Conservation (phyloP, 2,329 filamentous ascomycete species). For the Cladosporium sp. region DNA sequence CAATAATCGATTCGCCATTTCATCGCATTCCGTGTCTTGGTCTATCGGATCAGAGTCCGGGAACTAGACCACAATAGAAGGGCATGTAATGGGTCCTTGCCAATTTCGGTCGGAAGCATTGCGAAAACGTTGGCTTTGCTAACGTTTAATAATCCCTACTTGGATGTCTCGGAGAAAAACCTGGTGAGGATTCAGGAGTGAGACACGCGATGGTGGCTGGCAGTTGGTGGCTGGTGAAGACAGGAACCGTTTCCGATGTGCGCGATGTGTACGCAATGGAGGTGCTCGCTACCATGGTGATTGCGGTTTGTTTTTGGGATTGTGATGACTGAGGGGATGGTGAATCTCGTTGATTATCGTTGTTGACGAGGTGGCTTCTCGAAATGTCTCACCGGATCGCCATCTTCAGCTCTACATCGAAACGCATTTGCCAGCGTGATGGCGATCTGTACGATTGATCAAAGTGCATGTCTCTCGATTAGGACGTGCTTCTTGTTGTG, state of each 20-base stretch:
- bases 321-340: not conserved
- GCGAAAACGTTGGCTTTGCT: not conserved
- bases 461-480: not conserved
- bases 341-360: not conserved
- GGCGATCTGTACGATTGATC: not conserved
- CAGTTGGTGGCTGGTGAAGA: not conserved
- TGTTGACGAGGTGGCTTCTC: not conserved
- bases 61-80: not conserved
- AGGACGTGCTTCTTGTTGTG: not conserved
- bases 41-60: not conserved
- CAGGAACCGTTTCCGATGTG: not conserved
- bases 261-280: not conserved
- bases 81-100: not conserved
- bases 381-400: not conserved
- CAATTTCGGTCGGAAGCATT: not conserved
- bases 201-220: not conserved
- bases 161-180: not conserved
- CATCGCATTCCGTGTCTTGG: not conserved
- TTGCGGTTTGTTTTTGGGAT: not conserved
- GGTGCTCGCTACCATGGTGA: not conserved
- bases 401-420: not conserved
- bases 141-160: not conserved
- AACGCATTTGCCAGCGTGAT: not conserved
- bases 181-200: not conserved
- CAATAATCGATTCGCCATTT: not conserved